Evolutionary conservation across 2,329 filamentous ascomycete genomes (phyloP), one percentile per base, ranked within the genome.

Genomic region (Pseudogymnoascus sp.): DNA sequence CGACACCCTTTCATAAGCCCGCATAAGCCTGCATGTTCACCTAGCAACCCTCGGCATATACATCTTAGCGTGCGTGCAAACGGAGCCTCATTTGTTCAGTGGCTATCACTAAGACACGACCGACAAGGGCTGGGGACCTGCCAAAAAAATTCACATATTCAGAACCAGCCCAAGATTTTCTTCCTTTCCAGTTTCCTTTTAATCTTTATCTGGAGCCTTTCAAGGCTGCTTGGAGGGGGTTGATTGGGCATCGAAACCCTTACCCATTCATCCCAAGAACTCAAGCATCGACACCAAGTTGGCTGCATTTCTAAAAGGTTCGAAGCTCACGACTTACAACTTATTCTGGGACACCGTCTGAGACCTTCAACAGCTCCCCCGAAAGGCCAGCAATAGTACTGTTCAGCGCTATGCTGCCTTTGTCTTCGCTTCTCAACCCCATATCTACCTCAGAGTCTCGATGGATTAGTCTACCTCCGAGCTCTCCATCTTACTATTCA

Each of bases 371-470:
- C 15, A 59, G 38, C 35, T 39, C 35, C 5, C 21, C 38, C 29
- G 35, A 59, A 59, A 17, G 6, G n/a, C 58, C 4, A 48, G 9
- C 58, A 62, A 44, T 51, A 58, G 62, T 64, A 65, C 58, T 58
- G 33, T 66, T 69, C 70, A 71, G 66, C 70, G 66, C 65, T 64
- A 89, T 89, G 86, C 74, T 87, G 64, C 84, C 86, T 58, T 79
- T 89, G 66, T 79, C 83, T 38, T 86, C 84, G 66, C 79, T 90
- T 69, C 81, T 89, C 71, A 90, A 89, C 71, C 86, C 86, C 67
- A 74, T 78, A 59, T 59, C 58, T 64, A 65, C 68, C 64, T 41
- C 68, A 71, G 67, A 73, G 69, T 51, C 71, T 67, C 60, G 77
- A 73, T 71, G 74, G 67, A 74, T 72, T 72, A 75, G 71, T 70